These are phyloP conservation scores for Barnettozyma salicaria DNA, from an alignment of 805 yeast species.

Conservation along the genomic window DNA sequence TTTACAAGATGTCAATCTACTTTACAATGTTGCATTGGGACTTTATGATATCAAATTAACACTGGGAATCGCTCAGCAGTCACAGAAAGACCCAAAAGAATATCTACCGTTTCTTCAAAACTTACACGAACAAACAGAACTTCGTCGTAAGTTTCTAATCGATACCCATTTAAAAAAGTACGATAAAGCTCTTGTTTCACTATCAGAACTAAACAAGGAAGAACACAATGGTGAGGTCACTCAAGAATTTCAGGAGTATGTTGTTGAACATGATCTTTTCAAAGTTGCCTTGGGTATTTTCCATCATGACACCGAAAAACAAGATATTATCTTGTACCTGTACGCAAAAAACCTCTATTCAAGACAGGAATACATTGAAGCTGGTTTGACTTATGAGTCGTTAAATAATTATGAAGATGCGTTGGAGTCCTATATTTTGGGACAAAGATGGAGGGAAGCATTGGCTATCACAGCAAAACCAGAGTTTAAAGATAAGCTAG, in stretches of 20 bases:
- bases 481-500: conserved; percentile 34
- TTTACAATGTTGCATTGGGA: conserved; percentile 76
- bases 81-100: conserved; percentile 97
- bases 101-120: conserved; percentile 87
- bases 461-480: conserved; percentile 47
- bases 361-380: conserved; percentile 56
- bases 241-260: conserved; percentile 61
- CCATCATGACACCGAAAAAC: conserved; percentile 50
- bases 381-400: conserved; percentile 74
- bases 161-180: conserved; percentile 70
- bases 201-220: conserved; percentile 41
- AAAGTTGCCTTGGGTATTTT: conserved; percentile 59
- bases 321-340: conserved; percentile 44
- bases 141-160: conserved; percentile 67
- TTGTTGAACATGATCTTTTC: conserved; percentile 63
- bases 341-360: conserved; percentile 61
- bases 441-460: conserved; percentile 84
- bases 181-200: conserved; percentile 62
- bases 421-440: conserved; percentile 59
- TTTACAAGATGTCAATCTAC: conserved; percentile 78
- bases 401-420: conserved; percentile 55
- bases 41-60: conserved; percentile 78
- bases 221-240: conserved; percentile 28
- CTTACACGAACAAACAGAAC: conserved; percentile 58
- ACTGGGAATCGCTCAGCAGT: conserved; percentile 84